These are phyloP conservation scores for Lepiota venenata DNA, from an alignment of 768 basidiomycete genomes.

Conservation along the genomic window DNA sequence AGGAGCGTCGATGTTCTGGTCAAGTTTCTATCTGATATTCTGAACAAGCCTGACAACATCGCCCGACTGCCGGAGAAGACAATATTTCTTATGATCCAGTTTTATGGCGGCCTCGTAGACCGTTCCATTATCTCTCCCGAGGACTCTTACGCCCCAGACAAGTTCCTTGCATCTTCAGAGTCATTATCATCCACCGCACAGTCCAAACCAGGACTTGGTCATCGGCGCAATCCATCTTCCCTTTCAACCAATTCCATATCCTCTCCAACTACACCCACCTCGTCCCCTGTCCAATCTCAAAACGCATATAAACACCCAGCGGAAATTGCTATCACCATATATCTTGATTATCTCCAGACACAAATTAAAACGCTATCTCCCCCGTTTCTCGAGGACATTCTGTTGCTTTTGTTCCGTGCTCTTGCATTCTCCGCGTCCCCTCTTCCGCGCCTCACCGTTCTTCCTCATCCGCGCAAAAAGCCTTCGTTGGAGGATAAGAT, in stretches of 20 bases:
- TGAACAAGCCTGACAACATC: conserved; percentile 48
- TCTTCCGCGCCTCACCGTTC: conserved; percentile 64
- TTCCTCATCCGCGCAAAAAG: conserved; percentile 31
- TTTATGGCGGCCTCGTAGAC: conserved; percentile 60
- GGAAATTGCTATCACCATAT: conserved; percentile 62
- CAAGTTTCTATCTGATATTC: conserved; percentile 48
- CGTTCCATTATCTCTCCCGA: conserved; percentile 39
- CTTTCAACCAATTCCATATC: conserved; percentile 12
- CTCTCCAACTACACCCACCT: conserved; percentile 25
- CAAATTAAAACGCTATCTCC: conserved; percentile 60
- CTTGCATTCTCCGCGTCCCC: conserved; percentile 63
- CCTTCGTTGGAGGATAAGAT: conserved; percentile 50
- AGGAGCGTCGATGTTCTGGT: conserved; percentile 61
- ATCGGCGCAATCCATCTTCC: conserved; percentile 11
- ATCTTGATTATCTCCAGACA: conserved; percentile 58
- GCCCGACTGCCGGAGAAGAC: conserved; percentile 61
- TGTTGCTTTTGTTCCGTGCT: conserved; percentile 73
- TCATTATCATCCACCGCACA: conserved; percentile 7
- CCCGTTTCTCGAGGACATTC: conserved; percentile 46
- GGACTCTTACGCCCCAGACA: conserved; percentile 14
- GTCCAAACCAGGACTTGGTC: conserved; percentile 1
- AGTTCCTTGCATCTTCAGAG: conserved; percentile 32
- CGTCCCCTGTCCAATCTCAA: conserved; percentile 11
- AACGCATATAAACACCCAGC: conserved; percentile 42
- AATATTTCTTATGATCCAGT: conserved; percentile 51